A percentile compares a stretch with the other conserved stretches of the same genome.
Conservation (phyloP, 257 asterid genomes). For the Solanum chmielewskii region DNA sequence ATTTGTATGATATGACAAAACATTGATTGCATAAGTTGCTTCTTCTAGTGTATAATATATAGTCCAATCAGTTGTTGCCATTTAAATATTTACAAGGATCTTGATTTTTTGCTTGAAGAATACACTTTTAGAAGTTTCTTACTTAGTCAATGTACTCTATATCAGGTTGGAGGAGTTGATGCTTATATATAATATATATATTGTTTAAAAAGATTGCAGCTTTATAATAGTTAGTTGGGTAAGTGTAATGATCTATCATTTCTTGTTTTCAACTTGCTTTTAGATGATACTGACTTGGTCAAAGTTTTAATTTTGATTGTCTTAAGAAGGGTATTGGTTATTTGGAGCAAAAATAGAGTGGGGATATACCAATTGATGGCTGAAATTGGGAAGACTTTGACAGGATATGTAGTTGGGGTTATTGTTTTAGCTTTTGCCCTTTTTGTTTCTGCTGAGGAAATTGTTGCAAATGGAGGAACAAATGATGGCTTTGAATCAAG, state of each 20-base stretch:
- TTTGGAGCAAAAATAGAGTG: neutral
- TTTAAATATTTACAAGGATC: neutral
- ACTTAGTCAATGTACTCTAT: neutral
- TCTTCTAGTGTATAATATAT: neutral
- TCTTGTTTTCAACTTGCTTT: neutral
- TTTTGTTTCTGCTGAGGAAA: slow-evolving; percentile 22
- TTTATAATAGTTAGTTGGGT: neutral
- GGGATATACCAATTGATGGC: slow-evolving; percentile 23
- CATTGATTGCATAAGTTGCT: neutral
- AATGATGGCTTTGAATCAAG: slow-evolving; percentile 4
- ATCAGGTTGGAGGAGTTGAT: neutral
- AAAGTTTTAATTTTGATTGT: neutral
- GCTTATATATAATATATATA: neutral
- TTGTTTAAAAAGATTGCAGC: neutral
- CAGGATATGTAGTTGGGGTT: slow-evolving; percentile 4
- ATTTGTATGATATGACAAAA: neutral
- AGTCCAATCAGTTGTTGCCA: neutral
- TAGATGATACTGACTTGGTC: neutral
- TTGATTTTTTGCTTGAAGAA: neutral
- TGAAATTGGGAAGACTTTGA: slow-evolving; percentile 17
- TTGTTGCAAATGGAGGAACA: slow-evolving; percentile 23
- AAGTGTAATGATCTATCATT: neutral
- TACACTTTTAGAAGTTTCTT: neutral
- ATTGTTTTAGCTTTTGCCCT: slow-evolving; percentile 19
- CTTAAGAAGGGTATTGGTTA: neutral